Conservation (phyloP, 306 rosid genomes). For the Ammopiptanthus mongolicus region DNA sequence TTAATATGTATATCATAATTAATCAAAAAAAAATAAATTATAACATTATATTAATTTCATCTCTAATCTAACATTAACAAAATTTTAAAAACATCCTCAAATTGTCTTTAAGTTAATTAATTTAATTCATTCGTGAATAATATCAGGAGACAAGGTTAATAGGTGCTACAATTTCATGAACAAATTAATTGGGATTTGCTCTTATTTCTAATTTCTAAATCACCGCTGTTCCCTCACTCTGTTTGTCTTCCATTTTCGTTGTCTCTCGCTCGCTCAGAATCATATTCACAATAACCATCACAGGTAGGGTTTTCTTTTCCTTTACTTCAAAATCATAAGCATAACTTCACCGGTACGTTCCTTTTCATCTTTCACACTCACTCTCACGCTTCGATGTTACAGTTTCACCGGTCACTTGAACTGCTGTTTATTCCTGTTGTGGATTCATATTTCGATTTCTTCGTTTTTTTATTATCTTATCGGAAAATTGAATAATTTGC, state of each 20-base stretch:
- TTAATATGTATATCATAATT: no score
- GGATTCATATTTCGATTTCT: not conserved
- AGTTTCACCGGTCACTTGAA: not conserved
- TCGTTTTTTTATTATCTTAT: not conserved
- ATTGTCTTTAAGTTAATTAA: no score
- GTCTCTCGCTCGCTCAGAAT: slow-evolving; percentile 25
- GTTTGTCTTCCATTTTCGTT: slow-evolving; percentile 10
- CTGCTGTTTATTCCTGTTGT: not conserved
- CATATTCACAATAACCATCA: slow-evolving; percentile 9
- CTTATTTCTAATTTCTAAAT: no score
- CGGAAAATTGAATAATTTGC: not conserved
- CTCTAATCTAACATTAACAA: no score
- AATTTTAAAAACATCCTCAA: no score
- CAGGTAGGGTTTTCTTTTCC: slow-evolving; percentile 59
- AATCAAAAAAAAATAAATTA: no score
- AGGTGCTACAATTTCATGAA: no score
- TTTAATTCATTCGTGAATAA: no score
- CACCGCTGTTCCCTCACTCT: slow-evolving; percentile 30
- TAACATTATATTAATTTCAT: no score
- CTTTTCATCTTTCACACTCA: not conserved
- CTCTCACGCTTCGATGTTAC: slow-evolving; percentile 7
- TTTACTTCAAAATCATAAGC: slow-evolving; percentile 44
- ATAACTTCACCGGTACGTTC: slow-evolving; percentile 47
- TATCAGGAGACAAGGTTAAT: no score
- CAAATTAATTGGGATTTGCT: no score